Evolutionary conservation across 2,329 filamentous ascomycete genomes (phyloP), one percentile per base, ranked within the genome.

Genomic region (Geosmithia flava): DNA sequence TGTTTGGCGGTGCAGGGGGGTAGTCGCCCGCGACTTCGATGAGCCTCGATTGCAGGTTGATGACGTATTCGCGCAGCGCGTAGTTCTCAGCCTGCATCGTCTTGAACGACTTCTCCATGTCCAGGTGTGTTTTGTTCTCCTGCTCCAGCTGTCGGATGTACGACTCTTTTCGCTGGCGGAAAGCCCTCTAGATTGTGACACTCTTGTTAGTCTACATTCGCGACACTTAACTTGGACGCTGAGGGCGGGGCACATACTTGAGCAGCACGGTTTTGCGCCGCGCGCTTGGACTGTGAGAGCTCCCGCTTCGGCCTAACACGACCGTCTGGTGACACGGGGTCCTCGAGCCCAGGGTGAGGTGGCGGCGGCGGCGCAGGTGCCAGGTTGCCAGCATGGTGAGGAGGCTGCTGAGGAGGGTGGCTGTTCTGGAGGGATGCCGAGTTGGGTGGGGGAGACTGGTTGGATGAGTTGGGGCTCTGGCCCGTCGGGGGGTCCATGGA

Each of bases 81-180:
- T 90, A 93, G 67, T 96, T 95, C 64, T 98, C 91, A 27, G 79
- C 74, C 61, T 95, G 87, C 23, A 95, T 69, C n/a, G 75, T 70
- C 64, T 95, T 93, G 66, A 80, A 88, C 49, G 78, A 80, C 53
- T 85, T 78, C 55, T 89, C 85, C 65, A 95, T 78, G 17, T 80
- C 75, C 55, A 80, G 76, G 54, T 81, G 86, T 29, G 93, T 87
- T 58, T 87, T 83, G 47, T 96, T 88, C 62, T 97, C 87, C 61
- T 93, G 85, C 67, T 98, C 93, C 7, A 98, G 77, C 64, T 95
- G 94, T 71, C 95, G 95, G 65, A 98, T 98, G 64, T 98, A 96
- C 44, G 87, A 87, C 67, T 98, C 93, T 64, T 98, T 98, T 53
- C 93, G 85, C 68, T 97, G 90, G 42, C 93, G 87, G 68, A 98